Conservation (phyloP, 2,329 filamentous ascomycete genomes). For the Helicocarpus griseus region DNA sequence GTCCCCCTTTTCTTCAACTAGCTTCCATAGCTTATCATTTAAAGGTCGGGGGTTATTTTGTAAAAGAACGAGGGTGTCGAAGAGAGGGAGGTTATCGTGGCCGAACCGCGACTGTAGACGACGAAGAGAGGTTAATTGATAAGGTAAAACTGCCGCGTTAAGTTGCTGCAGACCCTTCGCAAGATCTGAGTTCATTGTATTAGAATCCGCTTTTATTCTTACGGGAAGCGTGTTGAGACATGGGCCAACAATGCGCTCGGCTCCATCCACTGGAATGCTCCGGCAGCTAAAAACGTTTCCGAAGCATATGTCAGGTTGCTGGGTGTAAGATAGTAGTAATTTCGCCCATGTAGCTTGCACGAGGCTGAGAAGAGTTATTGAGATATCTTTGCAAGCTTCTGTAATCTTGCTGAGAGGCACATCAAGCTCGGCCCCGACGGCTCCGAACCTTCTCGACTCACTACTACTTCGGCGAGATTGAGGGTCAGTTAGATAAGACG, state of each 20-base stretch:
- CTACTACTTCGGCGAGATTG: not conserved
- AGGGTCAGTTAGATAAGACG: conserved; percentile 25
- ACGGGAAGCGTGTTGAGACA: conserved; percentile 86
- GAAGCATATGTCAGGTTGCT: conserved; percentile 63
- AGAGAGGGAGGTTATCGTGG: conserved; percentile 47
- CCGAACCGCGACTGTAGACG: conserved; percentile 51
- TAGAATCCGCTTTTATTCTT: conserved; percentile 45
- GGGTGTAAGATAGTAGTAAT: conserved; percentile 48
- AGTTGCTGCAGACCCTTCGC: conserved; percentile 50
- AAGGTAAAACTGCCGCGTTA: conserved; percentile 53
- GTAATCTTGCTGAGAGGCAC: conserved; percentile 32
- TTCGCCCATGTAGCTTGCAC: conserved; percentile 66
- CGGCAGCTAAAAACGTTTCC: conserved; percentile 79
- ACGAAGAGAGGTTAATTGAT: conserved; percentile 67
- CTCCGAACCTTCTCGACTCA: not conserved
- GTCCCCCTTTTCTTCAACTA: conserved; percentile 43
- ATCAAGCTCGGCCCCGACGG: conserved; percentile 14
- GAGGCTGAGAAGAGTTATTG: conserved; percentile 55
- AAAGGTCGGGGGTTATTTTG: conserved; percentile 50
- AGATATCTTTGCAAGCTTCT: conserved; percentile 43
- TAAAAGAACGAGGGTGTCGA: conserved; percentile 71
- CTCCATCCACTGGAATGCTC: conserved; percentile 52
- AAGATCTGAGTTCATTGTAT: conserved; percentile 46
- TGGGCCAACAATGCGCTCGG: conserved; percentile 69
- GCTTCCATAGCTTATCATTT: conserved; percentile 41